A percentile compares a stretch with the other conserved stretches of the same genome.
phyloP scores from a whole-genome alignment of 1,284 basidiomycete genomes.

The Trametes sp. region DNA sequence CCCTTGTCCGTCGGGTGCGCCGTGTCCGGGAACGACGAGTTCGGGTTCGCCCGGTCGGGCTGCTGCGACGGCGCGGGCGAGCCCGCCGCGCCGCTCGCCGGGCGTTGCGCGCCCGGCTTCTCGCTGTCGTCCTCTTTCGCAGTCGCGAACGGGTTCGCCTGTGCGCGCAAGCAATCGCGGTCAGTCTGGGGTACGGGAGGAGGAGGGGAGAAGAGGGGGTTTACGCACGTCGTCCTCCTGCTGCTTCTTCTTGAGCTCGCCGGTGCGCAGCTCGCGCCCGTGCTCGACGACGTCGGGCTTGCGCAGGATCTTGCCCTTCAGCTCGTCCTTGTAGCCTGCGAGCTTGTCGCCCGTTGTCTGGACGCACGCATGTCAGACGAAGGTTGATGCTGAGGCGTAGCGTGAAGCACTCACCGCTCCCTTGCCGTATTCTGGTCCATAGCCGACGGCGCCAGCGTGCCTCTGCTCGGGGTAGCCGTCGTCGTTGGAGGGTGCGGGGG shows the following conservation, averaged over 20 bases:
- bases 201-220: neutral
- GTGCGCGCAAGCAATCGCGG: neutral
- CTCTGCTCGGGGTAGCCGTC: conserved; percentile 45
- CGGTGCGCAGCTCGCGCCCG: conserved; percentile 55
- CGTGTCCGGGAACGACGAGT: conserved; percentile 25
- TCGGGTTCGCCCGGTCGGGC: conserved; percentile 18
- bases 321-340: conserved; percentile 56
- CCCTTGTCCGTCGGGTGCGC: conserved; percentile 32
- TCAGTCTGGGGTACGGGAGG: neutral
- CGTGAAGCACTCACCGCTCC: conserved; percentile 38
- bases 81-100: conserved; percentile 14
- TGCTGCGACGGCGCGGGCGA: conserved; percentile 10
- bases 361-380: neutral
- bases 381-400: neutral
- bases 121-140: conserved; percentile 2
- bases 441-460: conserved; percentile 52
- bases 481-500: conserved; percentile 7
- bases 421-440: conserved; percentile 48
- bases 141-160: conserved; percentile 19
- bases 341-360: conserved; percentile 58
- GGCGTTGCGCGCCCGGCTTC: conserved; percentile 6
- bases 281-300: conserved; percentile 55
- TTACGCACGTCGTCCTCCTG: conserved; percentile 42
- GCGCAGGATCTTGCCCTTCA: conserved; percentile 57
- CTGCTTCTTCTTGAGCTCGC: conserved; percentile 56